These are phyloP conservation scores for Uronychia binucleata DNA, from an alignment of 73 alveolate genomes.

Conservation along the genomic window DNA sequence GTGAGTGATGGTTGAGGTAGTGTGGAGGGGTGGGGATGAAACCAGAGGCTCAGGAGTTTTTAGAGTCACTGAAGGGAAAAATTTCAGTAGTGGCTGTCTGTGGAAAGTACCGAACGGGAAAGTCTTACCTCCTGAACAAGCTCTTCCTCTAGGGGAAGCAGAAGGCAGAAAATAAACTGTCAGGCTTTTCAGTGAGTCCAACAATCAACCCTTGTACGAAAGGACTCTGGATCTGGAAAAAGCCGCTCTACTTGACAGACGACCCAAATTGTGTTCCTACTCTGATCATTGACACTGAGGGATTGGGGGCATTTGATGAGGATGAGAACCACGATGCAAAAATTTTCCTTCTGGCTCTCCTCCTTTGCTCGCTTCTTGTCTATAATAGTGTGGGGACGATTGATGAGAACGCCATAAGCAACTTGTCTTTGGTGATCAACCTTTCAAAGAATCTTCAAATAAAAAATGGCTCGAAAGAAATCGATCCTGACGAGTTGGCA, in stretches of 20 bases:
- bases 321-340: conserved; percentile 69
- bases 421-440: conserved; percentile 72
- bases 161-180: conserved; percentile 52
- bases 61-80: conserved; percentile 16
- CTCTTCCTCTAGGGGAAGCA: conserved; percentile 61
- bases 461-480: conserved; percentile 46
- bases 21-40: conserved; percentile 55
- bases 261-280: conserved; percentile 66
- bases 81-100: conserved; percentile 58
- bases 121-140: conserved; percentile 75
- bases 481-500: conserved; percentile 76
- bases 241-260: conserved; percentile 69
- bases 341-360: conserved; percentile 81
- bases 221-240: conserved; percentile 92
- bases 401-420: conserved; percentile 80
- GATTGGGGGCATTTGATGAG: conserved; percentile 68
- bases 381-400: conserved; percentile 86
- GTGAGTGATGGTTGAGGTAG: no score
- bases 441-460: conserved; percentile 72
- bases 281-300: conserved; percentile 86
- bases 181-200: conserved; percentile 86
- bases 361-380: conserved; percentile 77
- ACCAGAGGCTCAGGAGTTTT: conserved; percentile 48
- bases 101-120: conserved; percentile 89
- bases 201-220: conserved; percentile 90